Evolutionary conservation across 345 rosid genomes (phyloP).

Genomic region (Abelmoschus esculentus): DNA sequence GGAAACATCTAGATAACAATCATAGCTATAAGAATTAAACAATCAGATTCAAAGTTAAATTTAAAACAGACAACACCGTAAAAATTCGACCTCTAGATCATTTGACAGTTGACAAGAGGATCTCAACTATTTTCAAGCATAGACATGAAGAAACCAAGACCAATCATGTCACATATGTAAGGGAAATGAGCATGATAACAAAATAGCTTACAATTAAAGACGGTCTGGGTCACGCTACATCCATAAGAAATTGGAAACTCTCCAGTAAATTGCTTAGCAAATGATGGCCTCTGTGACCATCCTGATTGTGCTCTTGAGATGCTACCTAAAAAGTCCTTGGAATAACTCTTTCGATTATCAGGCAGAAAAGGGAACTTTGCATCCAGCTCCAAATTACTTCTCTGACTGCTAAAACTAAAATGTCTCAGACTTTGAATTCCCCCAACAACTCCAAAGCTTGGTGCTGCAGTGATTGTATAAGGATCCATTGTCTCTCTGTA

Average conservation of each 20-base stretch:
- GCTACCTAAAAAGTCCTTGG: constrained; percentile 33
- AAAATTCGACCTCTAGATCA: too few relatives aligned
- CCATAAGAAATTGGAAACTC: constrained; percentile 62
- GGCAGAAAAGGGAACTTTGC: constrained; percentile 47
- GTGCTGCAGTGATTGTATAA: constrained; percentile 68
- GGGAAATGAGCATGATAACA: background rate
- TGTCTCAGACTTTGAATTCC: constrained; percentile 32
- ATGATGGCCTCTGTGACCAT: constrained; percentile 55
- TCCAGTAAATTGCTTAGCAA: constrained; percentile 37
- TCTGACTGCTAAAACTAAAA: constrained; percentile 22
- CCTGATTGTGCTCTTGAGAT: constrained; percentile 48
- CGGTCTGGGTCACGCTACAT: constrained; percentile 74
- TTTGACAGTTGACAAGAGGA: too few relatives aligned
- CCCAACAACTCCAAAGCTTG: constrained; percentile 43
- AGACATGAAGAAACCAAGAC: too few relatives aligned
- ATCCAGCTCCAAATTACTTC: constrained; percentile 45
- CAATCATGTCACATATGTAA: too few relatives aligned
- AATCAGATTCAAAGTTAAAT: too few relatives aligned
- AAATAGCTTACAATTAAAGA: constrained; percentile 58
- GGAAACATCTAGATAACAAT: background rate
- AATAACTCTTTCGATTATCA: constrained; percentile 22
- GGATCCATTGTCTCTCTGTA: constrained; percentile 71
- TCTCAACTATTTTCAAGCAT: too few relatives aligned
- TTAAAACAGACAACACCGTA: too few relatives aligned
- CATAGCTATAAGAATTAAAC: background rate